phyloP scores from a whole-genome alignment of 2,329 filamentous ascomycete species.

The Magnaporthiopsis rhizophila region DNA sequence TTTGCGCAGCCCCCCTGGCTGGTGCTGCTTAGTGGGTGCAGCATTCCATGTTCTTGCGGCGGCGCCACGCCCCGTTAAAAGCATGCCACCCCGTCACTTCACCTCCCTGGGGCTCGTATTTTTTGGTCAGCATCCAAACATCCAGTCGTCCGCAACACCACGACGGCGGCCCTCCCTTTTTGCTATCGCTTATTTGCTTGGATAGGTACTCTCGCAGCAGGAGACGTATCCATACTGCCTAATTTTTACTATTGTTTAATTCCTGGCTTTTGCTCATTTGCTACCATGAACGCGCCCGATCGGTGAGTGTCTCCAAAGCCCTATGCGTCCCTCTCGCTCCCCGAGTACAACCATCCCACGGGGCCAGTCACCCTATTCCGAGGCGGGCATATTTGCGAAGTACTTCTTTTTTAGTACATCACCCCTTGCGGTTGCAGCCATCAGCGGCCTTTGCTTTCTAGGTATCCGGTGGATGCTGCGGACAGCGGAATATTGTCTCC shows the following conservation, averaged over 20 bases:
- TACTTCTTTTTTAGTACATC: neutral
- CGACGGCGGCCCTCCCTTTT: neutral
- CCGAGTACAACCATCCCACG: neutral
- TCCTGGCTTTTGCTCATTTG: slow-evolving; percentile 2
- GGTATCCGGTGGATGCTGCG: neutral
- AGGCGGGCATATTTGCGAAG: neutral
- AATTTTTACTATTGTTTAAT: neutral
- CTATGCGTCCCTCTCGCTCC: neutral
- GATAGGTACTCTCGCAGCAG: neutral
- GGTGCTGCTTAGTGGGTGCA: neutral
- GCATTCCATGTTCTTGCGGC: neutral
- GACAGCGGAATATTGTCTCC: neutral
- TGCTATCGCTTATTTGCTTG: neutral
- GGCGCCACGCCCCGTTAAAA: neutral
- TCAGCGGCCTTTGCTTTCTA: neutral
- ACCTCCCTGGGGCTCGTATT: neutral
- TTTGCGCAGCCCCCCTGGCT: no score
- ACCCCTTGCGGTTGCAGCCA: neutral
- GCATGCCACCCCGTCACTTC: neutral
- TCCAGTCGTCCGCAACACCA: no score
- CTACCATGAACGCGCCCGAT: slow-evolving; percentile 48
- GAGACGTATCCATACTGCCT: neutral
- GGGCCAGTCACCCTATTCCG: neutral
- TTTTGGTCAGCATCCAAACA: neutral
- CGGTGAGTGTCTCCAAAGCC: slow-evolving; percentile 31